Evolutionary conservation across 495 filamentous ascomycete species (phyloP).

Genomic region (Pseudotulostoma volvatum): DNA sequence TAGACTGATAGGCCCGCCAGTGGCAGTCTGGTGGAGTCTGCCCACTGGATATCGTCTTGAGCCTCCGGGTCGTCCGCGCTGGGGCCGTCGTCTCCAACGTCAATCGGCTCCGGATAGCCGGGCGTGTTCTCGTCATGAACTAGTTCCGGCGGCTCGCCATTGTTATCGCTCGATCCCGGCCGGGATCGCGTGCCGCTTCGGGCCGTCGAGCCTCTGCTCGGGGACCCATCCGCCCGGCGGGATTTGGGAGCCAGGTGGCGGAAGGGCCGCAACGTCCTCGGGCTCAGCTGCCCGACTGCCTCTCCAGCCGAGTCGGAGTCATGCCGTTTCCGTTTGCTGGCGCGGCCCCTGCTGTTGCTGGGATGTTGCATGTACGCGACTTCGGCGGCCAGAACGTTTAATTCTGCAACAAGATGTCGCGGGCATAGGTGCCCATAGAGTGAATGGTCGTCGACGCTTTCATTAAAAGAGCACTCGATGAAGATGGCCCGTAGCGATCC

Average conservation of each 20-base stretch:
- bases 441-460: conserved; percentile 51
- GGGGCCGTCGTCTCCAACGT: conserved; percentile 4
- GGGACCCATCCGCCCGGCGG: neutral
- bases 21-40: conserved; percentile 17
- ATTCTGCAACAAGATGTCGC: conserved; percentile 59
- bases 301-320: conserved; percentile 1
- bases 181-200: conserved; percentile 1
- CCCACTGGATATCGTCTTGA: conserved; percentile 10
- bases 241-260: neutral
- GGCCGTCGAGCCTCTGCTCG: neutral
- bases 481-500: conserved; percentile 63
- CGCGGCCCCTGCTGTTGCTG: neutral
- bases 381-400: conserved; percentile 50
- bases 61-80: conserved; percentile 5
- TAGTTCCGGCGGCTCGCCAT: conserved; percentile 4
- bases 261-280: conserved; percentile 12
- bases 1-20: conserved; percentile 44
- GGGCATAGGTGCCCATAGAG: conserved; percentile 85
- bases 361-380: conserved; percentile 27
- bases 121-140: conserved; percentile 3
- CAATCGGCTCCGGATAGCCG: conserved; percentile 3
- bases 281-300: conserved; percentile 10
- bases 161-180: conserved; percentile 2
- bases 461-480: conserved; percentile 88
- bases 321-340: conserved; percentile 20